Percentiles rank a stretch among this genome's conserved stretches.
phyloP scores from a whole-genome alignment of 257 asterid species.

The Voacanga thouarsii region DNA sequence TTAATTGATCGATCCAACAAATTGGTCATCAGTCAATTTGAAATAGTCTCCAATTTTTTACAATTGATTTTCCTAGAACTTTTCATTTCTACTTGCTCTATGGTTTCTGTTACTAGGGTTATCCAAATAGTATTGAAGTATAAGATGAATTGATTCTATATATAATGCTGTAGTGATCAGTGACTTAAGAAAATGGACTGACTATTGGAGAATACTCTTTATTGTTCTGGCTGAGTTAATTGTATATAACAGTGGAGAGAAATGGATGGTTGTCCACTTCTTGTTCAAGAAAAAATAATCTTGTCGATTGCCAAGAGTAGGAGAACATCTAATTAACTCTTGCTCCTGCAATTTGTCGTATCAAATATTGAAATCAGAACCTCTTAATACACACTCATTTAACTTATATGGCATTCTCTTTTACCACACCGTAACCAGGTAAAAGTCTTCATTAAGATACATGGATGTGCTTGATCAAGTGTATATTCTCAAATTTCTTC shows the following conservation, averaged over 20 bases:
- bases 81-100: not conserved
- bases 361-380: not conserved
- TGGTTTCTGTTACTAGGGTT: not conserved
- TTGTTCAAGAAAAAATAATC: conserved; percentile 61
- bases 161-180: conserved; percentile 66
- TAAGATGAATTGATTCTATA: not conserved
- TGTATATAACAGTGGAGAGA: conserved; percentile 78
- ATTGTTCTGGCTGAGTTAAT: conserved; percentile 76
- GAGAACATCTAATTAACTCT: not conserved
- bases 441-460: conserved; percentile 52
- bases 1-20: too few species aligned
- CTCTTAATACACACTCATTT: not conserved
- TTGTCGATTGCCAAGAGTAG: not conserved
- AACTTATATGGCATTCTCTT: not conserved
- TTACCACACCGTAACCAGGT: not conserved
- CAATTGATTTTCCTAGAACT: not conserved
- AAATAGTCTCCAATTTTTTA: too few species aligned
- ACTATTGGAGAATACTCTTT: conserved; percentile 90
- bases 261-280: conserved; percentile 87
- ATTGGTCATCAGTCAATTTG: too few species aligned
- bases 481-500: not conserved
- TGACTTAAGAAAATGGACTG: conserved; percentile 95
- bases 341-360: not conserved
- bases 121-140: not conserved
- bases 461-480: too few species aligned